Evolutionary conservation across 75 land plant species (phyloP).

Genomic region (Sequoiadendron giganteum): DNA sequence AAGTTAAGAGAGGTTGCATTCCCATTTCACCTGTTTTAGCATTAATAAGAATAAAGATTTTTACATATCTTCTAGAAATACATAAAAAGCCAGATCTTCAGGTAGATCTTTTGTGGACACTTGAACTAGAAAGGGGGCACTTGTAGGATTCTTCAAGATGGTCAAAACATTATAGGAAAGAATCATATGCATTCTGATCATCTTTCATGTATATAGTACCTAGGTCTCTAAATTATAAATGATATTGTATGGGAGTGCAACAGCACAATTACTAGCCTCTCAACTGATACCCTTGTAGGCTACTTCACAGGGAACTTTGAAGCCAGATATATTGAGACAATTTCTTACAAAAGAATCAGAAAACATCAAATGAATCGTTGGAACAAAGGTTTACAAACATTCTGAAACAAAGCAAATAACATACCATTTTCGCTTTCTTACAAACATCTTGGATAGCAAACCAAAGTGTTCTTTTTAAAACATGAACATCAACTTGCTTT

Average conservation of each 20-base stretch:
- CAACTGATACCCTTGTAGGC: background rate
- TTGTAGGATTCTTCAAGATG: background rate
- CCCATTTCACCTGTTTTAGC: background rate
- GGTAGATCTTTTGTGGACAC: background rate
- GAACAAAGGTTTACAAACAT: background rate
- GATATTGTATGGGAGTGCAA: background rate
- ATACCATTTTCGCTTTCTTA: slow-evolving; percentile 9
- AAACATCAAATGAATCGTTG: background rate
- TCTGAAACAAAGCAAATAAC: background rate
- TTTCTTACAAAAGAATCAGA: background rate
- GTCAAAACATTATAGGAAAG: background rate
- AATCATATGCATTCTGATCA: background rate
- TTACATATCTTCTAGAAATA: background rate
- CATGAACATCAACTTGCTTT: slow-evolving; percentile 93
- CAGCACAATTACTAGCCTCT: background rate
- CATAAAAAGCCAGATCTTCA: background rate
- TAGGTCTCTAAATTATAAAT: too few relatives aligned
- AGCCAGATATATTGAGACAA: background rate
- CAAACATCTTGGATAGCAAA: slow-evolving; percentile 45
- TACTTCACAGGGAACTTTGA: background rate
- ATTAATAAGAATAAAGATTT: background rate
- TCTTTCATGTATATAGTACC: too few relatives aligned
- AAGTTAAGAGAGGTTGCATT: background rate
- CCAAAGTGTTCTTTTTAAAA: slow-evolving; percentile 79
- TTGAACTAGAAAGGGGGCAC: background rate